A percentile compares a stretch with the other conserved stretches of the same genome.
Conservation (phyloP, 2,329 filamentous ascomycete genomes). For the Trichophyton verrucosum region DNA sequence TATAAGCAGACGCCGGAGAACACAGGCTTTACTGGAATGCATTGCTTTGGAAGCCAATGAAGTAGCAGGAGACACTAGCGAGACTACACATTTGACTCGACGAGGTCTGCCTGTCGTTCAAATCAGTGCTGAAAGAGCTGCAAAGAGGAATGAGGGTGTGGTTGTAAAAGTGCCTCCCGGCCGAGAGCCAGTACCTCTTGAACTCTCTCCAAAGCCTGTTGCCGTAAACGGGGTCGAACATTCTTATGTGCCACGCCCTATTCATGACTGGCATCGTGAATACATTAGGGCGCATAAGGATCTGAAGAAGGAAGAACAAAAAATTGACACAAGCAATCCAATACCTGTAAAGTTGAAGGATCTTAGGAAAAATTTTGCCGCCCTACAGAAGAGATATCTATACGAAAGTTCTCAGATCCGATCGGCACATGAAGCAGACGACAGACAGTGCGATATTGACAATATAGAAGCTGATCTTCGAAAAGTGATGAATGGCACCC, state of each 20-base stretch:
- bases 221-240: constrained; percentile 10
- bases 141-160: constrained; percentile 20
- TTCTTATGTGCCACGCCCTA: constrained; percentile 27
- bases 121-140: constrained; percentile 19
- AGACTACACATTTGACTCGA: constrained; percentile 14
- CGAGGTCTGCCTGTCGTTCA: constrained; percentile 19
- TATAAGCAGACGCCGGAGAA: constrained; percentile 45
- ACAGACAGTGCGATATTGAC: constrained; percentile 20
- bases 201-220: constrained; percentile 17
- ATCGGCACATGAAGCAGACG: constrained; percentile 10
- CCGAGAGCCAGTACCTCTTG: constrained; percentile 18
- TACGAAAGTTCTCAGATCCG: constrained; percentile 19
- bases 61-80: constrained; percentile 24
- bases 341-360: neutral
- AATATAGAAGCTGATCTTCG: constrained; percentile 12
- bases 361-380: constrained; percentile 9
- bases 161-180: constrained; percentile 21
- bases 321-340: neutral
- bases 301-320: constrained; percentile 7
- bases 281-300: constrained; percentile 22
- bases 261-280: constrained; percentile 28
- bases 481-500: neutral
- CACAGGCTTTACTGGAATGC: constrained; percentile 48
- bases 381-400: constrained; percentile 14
- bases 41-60: constrained; percentile 31